Evolutionary conservation across 2,329 filamentous ascomycete species (phyloP).

Genomic region (Furcasterigmium sp.): DNA sequence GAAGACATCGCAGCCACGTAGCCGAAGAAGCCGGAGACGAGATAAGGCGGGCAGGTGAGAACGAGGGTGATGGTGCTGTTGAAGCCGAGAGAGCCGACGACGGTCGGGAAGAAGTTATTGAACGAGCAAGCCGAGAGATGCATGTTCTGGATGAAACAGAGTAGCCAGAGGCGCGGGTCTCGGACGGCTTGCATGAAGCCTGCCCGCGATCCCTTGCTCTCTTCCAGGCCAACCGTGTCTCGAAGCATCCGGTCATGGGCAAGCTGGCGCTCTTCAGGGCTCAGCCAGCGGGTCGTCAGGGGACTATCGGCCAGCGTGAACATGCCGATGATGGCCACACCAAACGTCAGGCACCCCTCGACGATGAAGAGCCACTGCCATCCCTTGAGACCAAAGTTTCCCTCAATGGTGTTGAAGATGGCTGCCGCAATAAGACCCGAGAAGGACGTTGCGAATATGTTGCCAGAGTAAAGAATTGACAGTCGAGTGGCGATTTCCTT

Average conservation of each 20-base stretch:
- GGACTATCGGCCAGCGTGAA: constrained; percentile 31
- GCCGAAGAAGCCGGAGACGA: constrained; percentile 35
- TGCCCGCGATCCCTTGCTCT: constrained; percentile 31
- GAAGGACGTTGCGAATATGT: constrained; percentile 29
- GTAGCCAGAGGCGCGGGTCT: constrained; percentile 20
- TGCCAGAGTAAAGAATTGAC: constrained; percentile 38
- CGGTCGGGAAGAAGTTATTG: constrained; percentile 23
- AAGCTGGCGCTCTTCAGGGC: constrained; percentile 29
- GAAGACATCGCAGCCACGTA: constrained; percentile 36
- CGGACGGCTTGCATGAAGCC: constrained; percentile 18
- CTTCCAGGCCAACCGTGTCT: constrained; percentile 20
- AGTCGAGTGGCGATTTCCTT: constrained; percentile 39
- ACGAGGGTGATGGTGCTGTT: constrained; percentile 33
- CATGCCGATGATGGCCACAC: constrained; percentile 21
- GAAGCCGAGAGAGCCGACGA: constrained; percentile 25
- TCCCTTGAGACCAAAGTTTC: constrained; percentile 17
- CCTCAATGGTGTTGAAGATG: constrained; percentile 27
- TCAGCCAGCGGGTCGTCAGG: constrained; percentile 28
- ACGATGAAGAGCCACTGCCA: constrained; percentile 29
- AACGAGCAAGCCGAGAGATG: constrained; percentile 18
- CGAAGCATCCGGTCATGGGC: constrained; percentile 32
- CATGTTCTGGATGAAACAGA: constrained; percentile 22
- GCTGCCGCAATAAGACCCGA: constrained; percentile 38
- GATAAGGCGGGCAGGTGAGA: constrained; percentile 41
- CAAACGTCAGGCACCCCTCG: constrained; percentile 21